Evolutionary conservation across 2,329 filamentous ascomycete genomes (phyloP).

Genomic region (Graphium sp.): DNA sequence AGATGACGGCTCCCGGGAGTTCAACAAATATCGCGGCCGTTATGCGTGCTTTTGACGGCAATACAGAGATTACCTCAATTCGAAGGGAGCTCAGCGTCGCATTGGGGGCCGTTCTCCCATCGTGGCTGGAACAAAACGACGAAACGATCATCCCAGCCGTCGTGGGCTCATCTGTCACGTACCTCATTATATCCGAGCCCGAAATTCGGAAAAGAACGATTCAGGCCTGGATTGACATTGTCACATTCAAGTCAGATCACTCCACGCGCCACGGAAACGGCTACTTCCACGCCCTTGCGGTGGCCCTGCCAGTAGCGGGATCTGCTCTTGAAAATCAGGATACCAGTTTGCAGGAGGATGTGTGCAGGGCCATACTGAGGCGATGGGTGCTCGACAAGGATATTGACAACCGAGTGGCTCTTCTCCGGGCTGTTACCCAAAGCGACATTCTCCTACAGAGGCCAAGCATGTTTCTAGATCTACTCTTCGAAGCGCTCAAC

Average conservation of each 20-base stretch:
- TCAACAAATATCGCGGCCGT: conserved; percentile 3
- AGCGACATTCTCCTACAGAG: conserved; percentile 25
- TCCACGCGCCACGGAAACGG: conserved; percentile 14
- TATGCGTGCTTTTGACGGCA: conserved; percentile 4
- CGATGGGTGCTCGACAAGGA: conserved; percentile 34
- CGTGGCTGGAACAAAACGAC: conserved; percentile 33
- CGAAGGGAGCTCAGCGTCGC: conserved; percentile 12
- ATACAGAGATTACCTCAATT: too few relatives aligned
- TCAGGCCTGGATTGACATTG: conserved; percentile 25
- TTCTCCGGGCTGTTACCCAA: conserved; percentile 35
- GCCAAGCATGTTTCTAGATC: conserved; percentile 19
- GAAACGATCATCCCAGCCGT: conserved; percentile 28
- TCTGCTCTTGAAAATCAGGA: conserved; percentile 4
- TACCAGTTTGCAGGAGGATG: conserved; percentile 14
- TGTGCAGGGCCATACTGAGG: conserved; percentile 26
- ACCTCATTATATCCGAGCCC: conserved; percentile 25
- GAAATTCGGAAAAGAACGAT: conserved; percentile 21
- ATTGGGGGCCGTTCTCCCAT: conserved; percentile 17
- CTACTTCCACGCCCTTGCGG: conserved; percentile 34
- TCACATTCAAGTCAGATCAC: conserved; percentile 15
- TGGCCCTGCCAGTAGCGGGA: conserved; percentile 25
- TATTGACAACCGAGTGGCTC: conserved; percentile 34
- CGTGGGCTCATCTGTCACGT: conserved; percentile 30
- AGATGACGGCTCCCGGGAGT: conserved; percentile 8
- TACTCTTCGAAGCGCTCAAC: conserved; percentile 47